Conservation (phyloP, 2,329 filamentous ascomycete species). For the Cordyceps fumosorosea region DNA sequence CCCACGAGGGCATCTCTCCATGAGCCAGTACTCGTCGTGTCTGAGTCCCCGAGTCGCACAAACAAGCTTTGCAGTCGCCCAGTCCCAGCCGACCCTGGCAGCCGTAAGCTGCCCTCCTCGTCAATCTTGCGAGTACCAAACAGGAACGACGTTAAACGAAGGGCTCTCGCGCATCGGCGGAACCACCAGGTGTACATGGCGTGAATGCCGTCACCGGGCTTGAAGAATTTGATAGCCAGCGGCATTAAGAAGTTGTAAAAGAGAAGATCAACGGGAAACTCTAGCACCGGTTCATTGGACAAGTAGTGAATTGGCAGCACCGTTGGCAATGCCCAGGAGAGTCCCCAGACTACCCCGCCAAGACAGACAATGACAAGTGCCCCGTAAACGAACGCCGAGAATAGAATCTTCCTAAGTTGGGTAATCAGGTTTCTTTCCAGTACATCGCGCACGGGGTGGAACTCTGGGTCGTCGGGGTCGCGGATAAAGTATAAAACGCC, state of each 20-base stretch:
- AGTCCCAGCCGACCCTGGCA: constrained; percentile 27
- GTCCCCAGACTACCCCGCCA: constrained; percentile 91
- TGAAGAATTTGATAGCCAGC: constrained; percentile 73
- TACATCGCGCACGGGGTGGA: constrained; percentile 94
- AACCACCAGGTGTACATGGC: constrained; percentile 96
- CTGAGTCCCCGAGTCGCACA: constrained; percentile 37
- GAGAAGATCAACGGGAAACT: constrained; percentile 88
- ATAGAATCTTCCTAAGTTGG: constrained; percentile 91
- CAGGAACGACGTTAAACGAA: constrained; percentile 86
- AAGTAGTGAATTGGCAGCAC: constrained; percentile 91
- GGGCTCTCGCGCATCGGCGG: constrained; percentile 68
- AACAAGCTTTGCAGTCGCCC: constrained; percentile 38
- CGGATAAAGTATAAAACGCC: constrained; percentile 97
- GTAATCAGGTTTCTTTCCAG: constrained; percentile 87
- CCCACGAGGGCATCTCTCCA: constrained; percentile 52
- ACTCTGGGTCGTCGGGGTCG: constrained; percentile 95
- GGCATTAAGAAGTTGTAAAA: constrained; percentile 98
- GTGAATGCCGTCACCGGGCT: constrained; percentile 77
- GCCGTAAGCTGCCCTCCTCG: constrained; percentile 66
- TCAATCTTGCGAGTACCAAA: constrained; percentile 77
- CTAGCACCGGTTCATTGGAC: constrained; percentile 82
- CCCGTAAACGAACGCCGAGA: constrained; percentile 93
- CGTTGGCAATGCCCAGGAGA: constrained; percentile 58
- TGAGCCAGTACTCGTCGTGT: constrained; percentile 43
- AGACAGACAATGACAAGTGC: constrained; percentile 87